A percentile compares a stretch with the other conserved stretches of the same genome.
Evolutionary conservation across 495 filamentous ascomycete genomes (phyloP).

Genomic region (Sphaerosporella brunnea): DNA sequence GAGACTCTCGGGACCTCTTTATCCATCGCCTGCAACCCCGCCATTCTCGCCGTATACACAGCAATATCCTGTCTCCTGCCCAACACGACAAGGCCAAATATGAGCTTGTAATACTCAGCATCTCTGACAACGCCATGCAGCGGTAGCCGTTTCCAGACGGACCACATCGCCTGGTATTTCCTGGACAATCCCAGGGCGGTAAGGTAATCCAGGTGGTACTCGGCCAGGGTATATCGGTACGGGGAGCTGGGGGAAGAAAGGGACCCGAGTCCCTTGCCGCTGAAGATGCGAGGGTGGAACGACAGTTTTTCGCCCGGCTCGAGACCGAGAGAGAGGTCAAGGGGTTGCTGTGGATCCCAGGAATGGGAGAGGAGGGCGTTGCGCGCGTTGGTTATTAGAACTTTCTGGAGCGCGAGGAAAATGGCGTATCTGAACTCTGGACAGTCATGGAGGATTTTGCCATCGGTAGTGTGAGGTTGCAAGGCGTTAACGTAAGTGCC

Average conservation of each 20-base stretch:
- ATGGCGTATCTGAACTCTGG: constrained; percentile 17
- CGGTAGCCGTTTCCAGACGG: constrained; percentile 40
- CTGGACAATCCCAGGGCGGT: constrained; percentile 27
- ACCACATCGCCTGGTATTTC: constrained; percentile 43
- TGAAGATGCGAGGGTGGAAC: not conserved
- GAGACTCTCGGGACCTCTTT: constrained; percentile 38
- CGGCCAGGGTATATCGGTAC: constrained; percentile 29
- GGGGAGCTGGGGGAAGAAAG: not conserved
- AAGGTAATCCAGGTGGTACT: constrained; percentile 35
- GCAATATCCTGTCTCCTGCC: constrained; percentile 32
- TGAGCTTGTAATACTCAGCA: constrained; percentile 36
- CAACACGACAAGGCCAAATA: constrained; percentile 37
- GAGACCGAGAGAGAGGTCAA: too few relatives aligned
- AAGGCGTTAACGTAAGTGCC: constrained; percentile 13
- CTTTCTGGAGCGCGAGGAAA: constrained; percentile 8
- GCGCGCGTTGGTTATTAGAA: not conserved
- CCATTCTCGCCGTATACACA: constrained; percentile 34
- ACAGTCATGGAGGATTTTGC: constrained; percentile 13
- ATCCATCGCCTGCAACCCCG: constrained; percentile 37
- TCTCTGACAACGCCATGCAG: constrained; percentile 35
- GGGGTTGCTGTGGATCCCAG: too few relatives aligned
- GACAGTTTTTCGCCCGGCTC: not conserved
- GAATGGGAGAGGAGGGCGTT: too few relatives aligned
- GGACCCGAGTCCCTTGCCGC: not conserved
- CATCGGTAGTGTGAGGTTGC: constrained; percentile 3